These are phyloP conservation scores for Camelina neglecta DNA, from an alignment of 345 rosid species.

Conservation along the genomic window DNA sequence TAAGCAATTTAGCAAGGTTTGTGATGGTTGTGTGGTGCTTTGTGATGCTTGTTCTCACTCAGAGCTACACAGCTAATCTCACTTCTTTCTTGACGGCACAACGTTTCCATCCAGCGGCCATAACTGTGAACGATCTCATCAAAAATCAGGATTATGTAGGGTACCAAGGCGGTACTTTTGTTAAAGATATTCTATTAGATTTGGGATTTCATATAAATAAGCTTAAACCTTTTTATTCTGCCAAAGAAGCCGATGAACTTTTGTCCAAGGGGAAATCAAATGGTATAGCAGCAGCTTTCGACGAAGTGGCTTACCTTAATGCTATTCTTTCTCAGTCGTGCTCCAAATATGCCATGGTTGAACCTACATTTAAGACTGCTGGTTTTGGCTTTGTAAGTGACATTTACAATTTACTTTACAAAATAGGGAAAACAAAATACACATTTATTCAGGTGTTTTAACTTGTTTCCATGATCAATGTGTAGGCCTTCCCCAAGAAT, in stretches of 20 bases:
- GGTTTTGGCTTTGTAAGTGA: constrained; percentile 56
- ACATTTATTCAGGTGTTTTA: background rate
- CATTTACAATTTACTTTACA: background rate
- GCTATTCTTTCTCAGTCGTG: constrained; percentile 29
- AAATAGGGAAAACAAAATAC: background rate
- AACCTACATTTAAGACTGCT: constrained; percentile 30
- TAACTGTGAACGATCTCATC: constrained; percentile 24
- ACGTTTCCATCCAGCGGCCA: constrained; percentile 21
- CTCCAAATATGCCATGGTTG: constrained; percentile 37
- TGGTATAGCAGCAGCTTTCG: constrained; percentile 40
- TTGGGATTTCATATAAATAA: background rate
- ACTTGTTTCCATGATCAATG: background rate
- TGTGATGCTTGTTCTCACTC: constrained; percentile 46
- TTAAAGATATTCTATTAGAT: background rate
- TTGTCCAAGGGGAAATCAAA: constrained; percentile 38
- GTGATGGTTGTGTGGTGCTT: constrained; percentile 48
- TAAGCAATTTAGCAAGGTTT: constrained; percentile 49
- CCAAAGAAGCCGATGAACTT: constrained; percentile 20
- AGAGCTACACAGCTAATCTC: constrained; percentile 52
- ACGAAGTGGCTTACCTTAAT: constrained; percentile 46
- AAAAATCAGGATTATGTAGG: constrained; percentile 23
- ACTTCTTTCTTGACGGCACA: constrained; percentile 48
- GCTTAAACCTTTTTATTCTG: background rate
- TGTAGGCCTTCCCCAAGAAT: constrained; percentile 49
- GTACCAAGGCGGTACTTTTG: background rate